phyloP scores from a whole-genome alignment of 2,329 filamentous ascomycete genomes.

The Plenodomus tracheiphilus region DNA sequence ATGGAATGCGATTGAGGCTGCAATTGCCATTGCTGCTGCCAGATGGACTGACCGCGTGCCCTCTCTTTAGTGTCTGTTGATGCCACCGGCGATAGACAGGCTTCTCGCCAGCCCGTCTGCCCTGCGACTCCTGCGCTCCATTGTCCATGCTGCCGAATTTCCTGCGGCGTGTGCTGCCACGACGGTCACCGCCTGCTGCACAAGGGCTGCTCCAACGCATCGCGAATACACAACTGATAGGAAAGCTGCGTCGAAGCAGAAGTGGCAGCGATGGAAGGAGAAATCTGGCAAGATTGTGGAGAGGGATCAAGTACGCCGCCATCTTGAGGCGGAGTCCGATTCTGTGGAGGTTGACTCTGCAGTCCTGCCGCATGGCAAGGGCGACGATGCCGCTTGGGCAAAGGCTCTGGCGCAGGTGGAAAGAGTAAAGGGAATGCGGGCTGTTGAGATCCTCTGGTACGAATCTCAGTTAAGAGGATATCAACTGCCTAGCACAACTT shows the following conservation, averaged over 20 bases:
- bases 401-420: conserved; percentile 47
- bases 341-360: not conserved
- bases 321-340: conserved; percentile 8
- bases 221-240: conserved; percentile 16
- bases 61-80: conserved; percentile 32
- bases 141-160: conserved; percentile 32
- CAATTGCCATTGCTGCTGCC: conserved; percentile 7
- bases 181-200: not conserved
- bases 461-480: conserved; percentile 43
- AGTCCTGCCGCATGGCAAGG: not conserved
- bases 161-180: conserved; percentile 20
- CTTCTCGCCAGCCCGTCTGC: conserved; percentile 52
- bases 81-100: conserved; percentile 51
- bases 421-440: conserved; percentile 46
- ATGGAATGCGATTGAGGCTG: not conserved
- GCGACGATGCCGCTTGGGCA: conserved; percentile 44
- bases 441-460: conserved; percentile 51
- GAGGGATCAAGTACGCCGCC: conserved; percentile 10
- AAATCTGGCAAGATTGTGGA: conserved; percentile 2
- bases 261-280: conserved; percentile 22
- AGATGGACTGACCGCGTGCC: conserved; percentile 25
- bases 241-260: conserved; percentile 1
- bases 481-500: conserved; percentile 46
- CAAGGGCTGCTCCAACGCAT: conserved; percentile 1
- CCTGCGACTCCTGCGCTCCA: conserved; percentile 43